Evolutionary conservation across 331 rosid genomes (phyloP).

Genomic region (Malus hybrid): DNA sequence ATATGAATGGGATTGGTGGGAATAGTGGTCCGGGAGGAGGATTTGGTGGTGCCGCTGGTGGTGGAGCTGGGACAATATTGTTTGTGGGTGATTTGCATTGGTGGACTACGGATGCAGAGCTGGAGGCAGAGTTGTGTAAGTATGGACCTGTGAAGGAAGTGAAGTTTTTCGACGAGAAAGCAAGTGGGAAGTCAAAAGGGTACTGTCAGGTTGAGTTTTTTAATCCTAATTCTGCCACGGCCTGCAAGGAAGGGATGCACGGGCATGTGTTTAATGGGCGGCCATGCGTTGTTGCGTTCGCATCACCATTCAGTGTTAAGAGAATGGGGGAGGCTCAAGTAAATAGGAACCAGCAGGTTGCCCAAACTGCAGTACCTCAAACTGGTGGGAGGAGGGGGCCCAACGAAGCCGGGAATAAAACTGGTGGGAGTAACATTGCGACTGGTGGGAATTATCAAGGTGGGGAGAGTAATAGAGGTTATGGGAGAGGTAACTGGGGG

Average conservation of each 20-base stretch:
- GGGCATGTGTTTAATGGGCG: conserved; percentile 81
- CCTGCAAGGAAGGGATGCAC: conserved; percentile 92
- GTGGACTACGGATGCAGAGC: conserved; percentile 97
- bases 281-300: conserved; percentile 80
- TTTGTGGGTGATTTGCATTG: conserved; percentile 98
- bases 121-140: conserved; percentile 69
- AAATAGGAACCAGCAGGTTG: conserved; percentile 59
- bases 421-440: conserved; percentile 55
- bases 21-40: conserved; percentile 31
- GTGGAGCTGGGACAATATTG: conserved; percentile 57
- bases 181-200: conserved; percentile 95
- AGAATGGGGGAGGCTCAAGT: conserved; percentile 95
- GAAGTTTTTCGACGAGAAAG: conserved; percentile 89
- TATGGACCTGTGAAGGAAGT: conserved; percentile 89
- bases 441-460: conserved; percentile 90
- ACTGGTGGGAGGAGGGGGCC: conserved; percentile 53
- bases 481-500: conserved; percentile 91
- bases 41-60: conserved; percentile 26
- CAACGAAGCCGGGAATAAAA: conserved; percentile 51
- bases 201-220: conserved; percentile 92
- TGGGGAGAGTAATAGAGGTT: conserved; percentile 68
- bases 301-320: conserved; percentile 77
- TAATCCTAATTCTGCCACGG: conserved; percentile 54
- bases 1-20: conserved; percentile 60
- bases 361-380: conserved; percentile 38